Percentiles rank a stretch among this genome's conserved stretches.
Conservation (phyloP, 2,329 filamentous ascomycete genomes). For the Pyricularia grisea region DNA sequence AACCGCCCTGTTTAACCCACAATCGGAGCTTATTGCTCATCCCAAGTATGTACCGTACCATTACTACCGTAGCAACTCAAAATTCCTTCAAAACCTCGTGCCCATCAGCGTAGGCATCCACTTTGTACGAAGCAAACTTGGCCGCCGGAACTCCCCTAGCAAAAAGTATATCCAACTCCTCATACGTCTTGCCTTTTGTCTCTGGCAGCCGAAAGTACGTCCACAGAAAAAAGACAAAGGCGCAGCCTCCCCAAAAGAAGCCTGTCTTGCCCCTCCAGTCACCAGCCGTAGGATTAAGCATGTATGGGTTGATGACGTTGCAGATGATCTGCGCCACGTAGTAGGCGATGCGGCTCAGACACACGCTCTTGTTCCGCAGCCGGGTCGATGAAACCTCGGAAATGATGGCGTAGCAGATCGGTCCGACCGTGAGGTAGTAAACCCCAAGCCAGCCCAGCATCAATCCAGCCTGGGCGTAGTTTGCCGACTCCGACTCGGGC, state of each 20-base stretch:
- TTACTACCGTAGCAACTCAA: background rate
- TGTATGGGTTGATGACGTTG: slow-evolving; percentile 20
- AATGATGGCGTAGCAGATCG: slow-evolving; percentile 23
- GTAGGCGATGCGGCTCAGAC: slow-evolving; percentile 19
- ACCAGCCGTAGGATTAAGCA: slow-evolving; percentile 25
- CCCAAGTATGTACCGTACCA: background rate
- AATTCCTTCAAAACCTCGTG: background rate
- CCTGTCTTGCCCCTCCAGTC: slow-evolving; percentile 19
- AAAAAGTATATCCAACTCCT: slow-evolving; percentile 47
- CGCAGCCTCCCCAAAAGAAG: slow-evolving; percentile 3
- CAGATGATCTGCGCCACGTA: slow-evolving; percentile 16
- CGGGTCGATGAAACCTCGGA: slow-evolving; percentile 24
- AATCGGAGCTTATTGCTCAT: too few relatives aligned
- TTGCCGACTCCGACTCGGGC: slow-evolving; percentile 14
- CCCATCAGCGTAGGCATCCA: background rate
- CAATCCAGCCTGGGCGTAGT: slow-evolving; percentile 28
- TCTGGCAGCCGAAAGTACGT: slow-evolving; percentile 6
- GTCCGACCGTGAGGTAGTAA: slow-evolving; percentile 28
- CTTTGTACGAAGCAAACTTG: slow-evolving; percentile 4
- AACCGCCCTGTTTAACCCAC: background rate
- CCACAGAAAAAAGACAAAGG: slow-evolving; percentile 7
- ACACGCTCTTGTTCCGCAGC: slow-evolving; percentile 22
- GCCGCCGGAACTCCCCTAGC: slow-evolving; percentile 22
- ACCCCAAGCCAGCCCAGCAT: slow-evolving; percentile 41
- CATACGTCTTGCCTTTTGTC: slow-evolving; percentile 41